Conservation (phyloP, 73 alveolate species). For the Paramecium primaurelia region DNA sequence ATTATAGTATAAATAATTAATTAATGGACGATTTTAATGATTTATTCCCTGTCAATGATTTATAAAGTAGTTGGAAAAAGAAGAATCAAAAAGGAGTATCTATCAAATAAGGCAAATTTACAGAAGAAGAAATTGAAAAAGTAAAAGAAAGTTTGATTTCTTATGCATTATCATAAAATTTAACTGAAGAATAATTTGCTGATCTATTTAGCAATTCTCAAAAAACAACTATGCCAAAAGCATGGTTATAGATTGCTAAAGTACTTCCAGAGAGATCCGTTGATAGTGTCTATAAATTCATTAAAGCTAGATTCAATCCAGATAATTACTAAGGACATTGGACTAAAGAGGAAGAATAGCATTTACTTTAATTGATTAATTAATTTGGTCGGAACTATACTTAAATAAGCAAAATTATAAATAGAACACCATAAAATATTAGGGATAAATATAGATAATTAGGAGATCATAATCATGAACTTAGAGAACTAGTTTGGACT, state of each 20-base stretch:
- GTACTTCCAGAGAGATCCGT: conserved; percentile 75
- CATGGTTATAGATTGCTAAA: conserved; percentile 76
- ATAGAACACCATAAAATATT: conserved; percentile 73
- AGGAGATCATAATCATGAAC: conserved; percentile 69
- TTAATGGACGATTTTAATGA: conserved; percentile 22
- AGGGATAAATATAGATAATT: conserved; percentile 76
- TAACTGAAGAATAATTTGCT: conserved; percentile 63
- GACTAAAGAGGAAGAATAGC: conserved; percentile 73
- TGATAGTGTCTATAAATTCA: conserved; percentile 73
- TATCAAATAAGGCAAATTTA: conserved; percentile 66
- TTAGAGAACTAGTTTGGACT: conserved; percentile 51
- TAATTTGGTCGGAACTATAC: conserved; percentile 80
- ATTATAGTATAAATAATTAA: background rate
- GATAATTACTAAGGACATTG: conserved; percentile 78
- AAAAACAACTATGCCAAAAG: conserved; percentile 61
- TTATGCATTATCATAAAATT: conserved; percentile 65
- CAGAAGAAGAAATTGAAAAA: conserved; percentile 71
- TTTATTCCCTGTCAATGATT: background rate
- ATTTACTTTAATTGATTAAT: conserved; percentile 68
- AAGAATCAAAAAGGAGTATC: conserved; percentile 54
- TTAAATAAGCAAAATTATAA: conserved; percentile 71
- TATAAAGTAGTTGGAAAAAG: conserved; percentile 17
- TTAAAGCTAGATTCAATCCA: conserved; percentile 76
- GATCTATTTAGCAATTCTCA: conserved; percentile 68
- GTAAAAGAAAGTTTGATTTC: conserved; percentile 69